phyloP scores from a whole-genome alignment of 305 asterid species.

The Fraxinus greggii region DNA sequence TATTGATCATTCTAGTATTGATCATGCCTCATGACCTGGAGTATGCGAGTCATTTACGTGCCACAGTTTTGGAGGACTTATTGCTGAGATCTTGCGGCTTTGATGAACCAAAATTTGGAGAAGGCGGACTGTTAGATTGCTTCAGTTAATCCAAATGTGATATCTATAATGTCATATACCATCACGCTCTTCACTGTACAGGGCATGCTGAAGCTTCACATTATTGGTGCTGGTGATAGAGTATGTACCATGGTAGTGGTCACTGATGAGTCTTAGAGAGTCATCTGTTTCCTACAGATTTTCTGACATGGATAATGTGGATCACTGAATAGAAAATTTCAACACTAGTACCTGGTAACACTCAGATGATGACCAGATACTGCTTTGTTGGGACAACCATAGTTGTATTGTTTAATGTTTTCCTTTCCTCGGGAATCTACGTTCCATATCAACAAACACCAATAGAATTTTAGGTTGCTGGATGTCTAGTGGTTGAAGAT shows the following conservation, averaged over 20 bases:
- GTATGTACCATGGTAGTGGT: neutral
- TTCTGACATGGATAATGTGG: neutral
- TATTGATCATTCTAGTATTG: slow-evolving; percentile 8
- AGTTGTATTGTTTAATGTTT: neutral
- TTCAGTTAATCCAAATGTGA: neutral
- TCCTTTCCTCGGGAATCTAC: neutral
- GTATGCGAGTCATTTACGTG: neutral
- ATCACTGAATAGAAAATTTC: neutral
- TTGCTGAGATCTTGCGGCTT: neutral
- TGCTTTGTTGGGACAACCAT: neutral
- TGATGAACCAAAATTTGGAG: neutral
- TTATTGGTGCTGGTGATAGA: slow-evolving; percentile 3
- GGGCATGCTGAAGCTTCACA: neutral
- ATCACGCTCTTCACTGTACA: neutral
- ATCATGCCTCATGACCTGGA: neutral
- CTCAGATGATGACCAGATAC: neutral
- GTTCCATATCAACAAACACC: neutral
- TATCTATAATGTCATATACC: neutral
- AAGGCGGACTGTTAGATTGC: slow-evolving; percentile 17
- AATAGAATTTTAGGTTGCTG: slow-evolving; percentile 1
- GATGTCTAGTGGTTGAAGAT: neutral
- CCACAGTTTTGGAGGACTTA: slow-evolving; percentile 7
- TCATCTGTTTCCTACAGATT: neutral
- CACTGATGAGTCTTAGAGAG: neutral
- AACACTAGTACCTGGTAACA: neutral